Evolutionary conservation across 1,139 yeast species (phyloP), one percentile per base, ranked within the genome.

Genomic region (Lodderomyces jiufengensis): DNA sequence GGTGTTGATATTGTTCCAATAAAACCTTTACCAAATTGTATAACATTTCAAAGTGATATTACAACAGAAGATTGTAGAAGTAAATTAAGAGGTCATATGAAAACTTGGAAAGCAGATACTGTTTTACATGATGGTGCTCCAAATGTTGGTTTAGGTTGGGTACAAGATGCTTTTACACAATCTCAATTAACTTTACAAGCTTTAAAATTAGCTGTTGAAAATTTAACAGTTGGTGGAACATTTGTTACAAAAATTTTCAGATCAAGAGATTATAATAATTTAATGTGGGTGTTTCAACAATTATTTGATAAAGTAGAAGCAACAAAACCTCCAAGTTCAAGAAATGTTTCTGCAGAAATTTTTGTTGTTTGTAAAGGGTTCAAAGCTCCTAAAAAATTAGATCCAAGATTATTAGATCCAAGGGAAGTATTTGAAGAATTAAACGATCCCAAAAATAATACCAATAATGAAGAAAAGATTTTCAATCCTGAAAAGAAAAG

Each of bases 61-160:
- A 94, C 98, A 3, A 90, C 98, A 5, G 98, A 92, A 54, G 97
- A 92, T 63, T 92, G 99, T 70, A 76, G 97, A 50, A 85, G 96
- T 31, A 87, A 78, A 58, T 73, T 92, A 47, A 77, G 97, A 56
- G 97, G 97, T 25, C 92, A 90, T 57, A 82, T 94, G 84, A 92
- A 92, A 61, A 90, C 98, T 1, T 92, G 97, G 97, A 92, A 94
- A 55, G 99, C 98, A 1, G 97, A 94, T 55, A 86, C 96, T 0
- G 97, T 92, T 16, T 68, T 94, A 56, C 98, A 92, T 65, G 99
- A 92, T 74, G 99, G 99, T 80, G 99, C 99, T 20, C 99, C 99
- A 20, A 94, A 92, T 56, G 98, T 92, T 49, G 98, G 98, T 81
- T 73, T 90, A 54, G 95, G 96, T 16, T 94, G 98, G 98, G 92